Base-by-base conservation (phyloP, 2,329 filamentous ascomycete species). In the Fusarium sp. region DNA sequence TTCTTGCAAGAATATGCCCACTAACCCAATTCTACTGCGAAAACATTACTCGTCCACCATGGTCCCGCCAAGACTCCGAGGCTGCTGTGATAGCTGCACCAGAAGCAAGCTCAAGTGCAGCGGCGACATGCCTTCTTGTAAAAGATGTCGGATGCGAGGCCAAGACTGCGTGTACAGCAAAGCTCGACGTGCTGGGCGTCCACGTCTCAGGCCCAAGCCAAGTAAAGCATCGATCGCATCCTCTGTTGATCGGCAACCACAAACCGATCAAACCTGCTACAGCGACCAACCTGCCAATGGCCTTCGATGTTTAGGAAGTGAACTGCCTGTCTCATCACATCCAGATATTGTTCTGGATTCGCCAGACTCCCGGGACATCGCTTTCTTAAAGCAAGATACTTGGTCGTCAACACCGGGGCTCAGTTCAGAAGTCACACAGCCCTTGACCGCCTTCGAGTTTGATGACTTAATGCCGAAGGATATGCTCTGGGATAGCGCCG, bases 1-100 rank as follows among this genome's bases (percentile, higher is more conserved):
- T 14, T 5, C 1, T 31, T 1, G 4, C 1, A 10, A 6, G 2
- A 20, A 8, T 2, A 35, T 20, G 17, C 5, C 18, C 8, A 18
- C 11, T 8, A 22, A 35, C 29, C 10, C 15, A 4, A 1, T 14
- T 5, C 2, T 10, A 20, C 47, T 15, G 12, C 8, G 6, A 36
- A 27, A 52, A 2, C 12, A 27, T 3, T 52, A 11, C 18, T 27
- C 31, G 0, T 12, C 13, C 3, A 15, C 4, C 0, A 36, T 27
- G 49, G 18, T 14, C 1, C 4, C 1, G 7, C 8, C 13, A 11
- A 36, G 14, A 5, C 31, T 52, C 18, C 33, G 22, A 6, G 33
- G 47, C 6, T 52, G 47, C 3, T 52, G 47, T 6, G 47, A 52
- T 52, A 4, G 17, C n/a, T 52, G 47, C 13, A 52, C 47, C 4